These are phyloP conservation scores for Goffeauzyma gilvescens DNA, from an alignment of 768 basidiomycete species.

Conservation along the genomic window DNA sequence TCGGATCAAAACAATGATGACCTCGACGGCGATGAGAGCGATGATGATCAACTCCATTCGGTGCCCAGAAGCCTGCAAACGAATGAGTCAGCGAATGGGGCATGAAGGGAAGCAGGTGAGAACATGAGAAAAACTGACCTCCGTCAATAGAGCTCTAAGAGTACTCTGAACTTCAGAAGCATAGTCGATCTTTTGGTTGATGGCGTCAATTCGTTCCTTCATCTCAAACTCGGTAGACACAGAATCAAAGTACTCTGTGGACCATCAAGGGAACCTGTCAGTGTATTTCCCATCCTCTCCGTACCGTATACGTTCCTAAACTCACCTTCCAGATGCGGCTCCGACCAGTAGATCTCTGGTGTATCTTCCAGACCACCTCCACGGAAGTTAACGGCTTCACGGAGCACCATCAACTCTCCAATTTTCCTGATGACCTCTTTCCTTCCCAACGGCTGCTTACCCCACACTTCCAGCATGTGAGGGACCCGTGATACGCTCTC, in stretches of 20 bases:
- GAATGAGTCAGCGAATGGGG: conserved; percentile 4
- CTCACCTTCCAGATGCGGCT: conserved; percentile 70
- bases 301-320: background rate
- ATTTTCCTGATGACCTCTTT: conserved; percentile 76
- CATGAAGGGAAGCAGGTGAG: background rate
- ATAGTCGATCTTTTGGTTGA: conserved; percentile 63
- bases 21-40: conserved; percentile 78
- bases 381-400: conserved; percentile 68
- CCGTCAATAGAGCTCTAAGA: conserved; percentile 68
- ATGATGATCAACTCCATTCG: conserved; percentile 94
- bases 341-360: conserved; percentile 66
- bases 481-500: conserved; percentile 65
- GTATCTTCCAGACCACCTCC: conserved; percentile 31
- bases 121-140: conserved; percentile 37
- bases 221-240: conserved; percentile 74
- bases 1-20: conserved; percentile 51
- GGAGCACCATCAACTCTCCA: conserved; percentile 73
- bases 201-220: conserved; percentile 52
- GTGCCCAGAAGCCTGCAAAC: conserved; percentile 58
- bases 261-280: background rate
- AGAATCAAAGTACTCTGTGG: conserved; percentile 58
- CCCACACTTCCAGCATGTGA: conserved; percentile 52
- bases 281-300: background rate
- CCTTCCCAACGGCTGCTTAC: conserved; percentile 63
- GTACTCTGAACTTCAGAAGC: conserved; percentile 61